phyloP scores from a whole-genome alignment of 75 land plant species.

The Gnetum montanum region DNA sequence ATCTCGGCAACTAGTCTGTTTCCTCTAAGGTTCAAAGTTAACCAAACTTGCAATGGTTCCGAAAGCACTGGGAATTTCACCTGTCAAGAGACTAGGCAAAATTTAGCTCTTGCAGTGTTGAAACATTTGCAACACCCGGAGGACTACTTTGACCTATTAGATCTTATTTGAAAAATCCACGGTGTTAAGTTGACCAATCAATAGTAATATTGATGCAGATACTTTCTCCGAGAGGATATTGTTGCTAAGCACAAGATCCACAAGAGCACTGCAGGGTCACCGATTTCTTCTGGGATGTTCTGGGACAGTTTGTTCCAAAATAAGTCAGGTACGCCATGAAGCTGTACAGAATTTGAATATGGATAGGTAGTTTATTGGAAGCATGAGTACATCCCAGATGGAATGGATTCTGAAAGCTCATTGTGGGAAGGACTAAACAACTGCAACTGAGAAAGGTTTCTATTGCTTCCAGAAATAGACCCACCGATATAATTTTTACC shows the following conservation, averaged over 20 bases:
- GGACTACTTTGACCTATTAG: constrained; percentile 42
- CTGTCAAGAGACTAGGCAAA: constrained; percentile 27
- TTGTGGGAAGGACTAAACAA: constrained; percentile 30
- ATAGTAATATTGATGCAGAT: constrained; percentile 23
- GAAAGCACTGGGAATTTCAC: constrained; percentile 32
- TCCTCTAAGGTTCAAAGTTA: constrained; percentile 40
- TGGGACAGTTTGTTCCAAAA: constrained; percentile 32
- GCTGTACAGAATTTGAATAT: constrained; percentile 26
- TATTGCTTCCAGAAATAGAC: constrained; percentile 17
- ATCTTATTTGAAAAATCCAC: constrained; percentile 33
- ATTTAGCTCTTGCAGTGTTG: constrained; percentile 32
- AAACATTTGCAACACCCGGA: constrained; percentile 13
- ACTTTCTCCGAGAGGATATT: constrained; percentile 28
- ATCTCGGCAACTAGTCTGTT: constrained; percentile 37
- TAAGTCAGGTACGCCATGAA: constrained; percentile 29
- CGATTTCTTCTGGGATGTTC: constrained; percentile 41
- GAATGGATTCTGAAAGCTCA: constrained; percentile 28
- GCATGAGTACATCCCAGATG: constrained; percentile 12
- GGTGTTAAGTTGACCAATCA: constrained; percentile 19
- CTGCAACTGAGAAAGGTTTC: constrained; percentile 20
- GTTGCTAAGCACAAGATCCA: constrained; percentile 30
- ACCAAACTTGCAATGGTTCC: constrained; percentile 34
- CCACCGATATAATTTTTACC: constrained; percentile 25
- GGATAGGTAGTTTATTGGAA: constrained; percentile 21
- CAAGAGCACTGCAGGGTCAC: constrained; percentile 45